Base-by-base conservation (phyloP, 1,284 basidiomycete genomes). In the Xerocomus minutiporus region DNA sequence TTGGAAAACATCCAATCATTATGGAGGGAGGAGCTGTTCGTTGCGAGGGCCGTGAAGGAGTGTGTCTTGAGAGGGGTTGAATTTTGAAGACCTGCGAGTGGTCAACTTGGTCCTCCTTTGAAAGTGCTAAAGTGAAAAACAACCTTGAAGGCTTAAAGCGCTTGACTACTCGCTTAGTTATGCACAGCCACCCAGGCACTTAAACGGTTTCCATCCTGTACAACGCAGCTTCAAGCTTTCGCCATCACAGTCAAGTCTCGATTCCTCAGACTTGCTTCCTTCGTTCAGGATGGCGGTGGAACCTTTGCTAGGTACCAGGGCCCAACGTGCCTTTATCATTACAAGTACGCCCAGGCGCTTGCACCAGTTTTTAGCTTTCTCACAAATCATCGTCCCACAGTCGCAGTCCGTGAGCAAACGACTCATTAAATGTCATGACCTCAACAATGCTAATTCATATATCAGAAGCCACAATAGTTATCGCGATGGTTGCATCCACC, bases 281-380 rank as follows among this genome's bases (percentile, higher is more conserved):
- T 41, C 38, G 41, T 61, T 40, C 47, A 63, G 56, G 61, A 88
- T 88, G 86, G 79, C 82, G 52, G 72, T 81, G 46, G 82, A 85
- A 74, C 78, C 79, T 26, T 73, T 88, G 44, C 71, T 88, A 51
- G 79, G 80, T 28, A 86, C 85, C 32, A 75, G 77, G 56, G 79
- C 86, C 29, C 86, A 88, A 62, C 73, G 75, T 57, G 80, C 78
- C 47, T 87, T 87, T 68, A 78, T 87, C 57, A 67, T 70, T 52
- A 87, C 81, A 56, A 80, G 85, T 86, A 65, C 61, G 80, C 65
- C 46, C 32, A n/a, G 2, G 38, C 7, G 48, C 34, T 44, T n/a
- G 20, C 6, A 47, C 46, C 40, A 23, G 20, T 26, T 53, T 51
- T 44, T 32, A 46, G 38, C 44, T 40, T 23, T 29, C 50, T 64